phyloP scores from a whole-genome alignment of 2,329 filamentous ascomycete species.

The Aspergillus fructus region DNA sequence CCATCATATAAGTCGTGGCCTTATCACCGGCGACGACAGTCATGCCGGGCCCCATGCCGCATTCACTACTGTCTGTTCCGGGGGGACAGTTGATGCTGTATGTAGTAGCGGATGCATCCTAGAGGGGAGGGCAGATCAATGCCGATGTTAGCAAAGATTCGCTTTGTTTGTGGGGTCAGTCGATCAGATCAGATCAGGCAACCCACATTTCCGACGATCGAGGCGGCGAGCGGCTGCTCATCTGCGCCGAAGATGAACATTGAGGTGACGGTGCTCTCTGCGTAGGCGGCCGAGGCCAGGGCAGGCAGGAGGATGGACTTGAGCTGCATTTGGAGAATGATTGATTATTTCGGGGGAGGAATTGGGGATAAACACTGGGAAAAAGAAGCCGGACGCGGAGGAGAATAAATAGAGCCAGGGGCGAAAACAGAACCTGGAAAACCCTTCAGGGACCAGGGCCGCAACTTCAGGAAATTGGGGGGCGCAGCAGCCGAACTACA shows the following conservation, averaged over 20 bases:
- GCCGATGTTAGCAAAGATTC: not conserved
- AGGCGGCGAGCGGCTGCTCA: conserved; percentile 25
- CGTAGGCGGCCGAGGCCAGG: conserved; percentile 18
- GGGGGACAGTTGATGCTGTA: conserved; percentile 26
- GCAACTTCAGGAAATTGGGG: no score
- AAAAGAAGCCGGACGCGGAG: not conserved
- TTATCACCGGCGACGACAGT: conserved; percentile 17
- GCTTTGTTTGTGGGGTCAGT: not conserved
- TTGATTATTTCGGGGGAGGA: not conserved
- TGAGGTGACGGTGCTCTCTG: conserved; percentile 22
- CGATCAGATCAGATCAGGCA: not conserved
- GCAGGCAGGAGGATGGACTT: conserved; percentile 19
- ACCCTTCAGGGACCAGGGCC: no score
- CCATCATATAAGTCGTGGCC: conserved; percentile 13
- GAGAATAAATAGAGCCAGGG: not conserved
- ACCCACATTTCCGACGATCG: conserved; percentile 24
- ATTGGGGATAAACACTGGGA: not conserved
- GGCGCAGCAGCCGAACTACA: no score
- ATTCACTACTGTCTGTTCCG: conserved; percentile 22
- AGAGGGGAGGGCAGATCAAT: not conserved
- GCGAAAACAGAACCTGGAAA: no score
- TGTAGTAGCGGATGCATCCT: conserved; percentile 27
- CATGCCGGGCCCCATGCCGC: conserved; percentile 29
- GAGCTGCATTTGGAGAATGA: conserved; percentile 11
- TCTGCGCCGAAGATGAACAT: conserved; percentile 25